These are phyloP conservation scores for Calamus simplicifolius DNA, from an alignment of 176 grass and related monocot species.

Conservation along the genomic window DNA sequence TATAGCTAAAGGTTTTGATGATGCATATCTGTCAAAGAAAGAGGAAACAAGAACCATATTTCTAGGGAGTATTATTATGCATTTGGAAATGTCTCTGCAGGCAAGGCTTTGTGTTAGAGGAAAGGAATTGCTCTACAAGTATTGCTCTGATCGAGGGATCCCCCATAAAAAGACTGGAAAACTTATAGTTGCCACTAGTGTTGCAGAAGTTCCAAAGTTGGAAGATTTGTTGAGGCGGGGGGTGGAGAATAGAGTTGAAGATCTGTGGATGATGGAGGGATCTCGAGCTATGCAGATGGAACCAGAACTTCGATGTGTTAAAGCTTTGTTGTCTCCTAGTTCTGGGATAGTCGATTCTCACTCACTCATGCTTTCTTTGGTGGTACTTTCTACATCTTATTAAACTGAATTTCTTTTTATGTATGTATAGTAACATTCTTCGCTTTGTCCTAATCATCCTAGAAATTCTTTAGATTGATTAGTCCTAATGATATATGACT, in stretches of 20 bases:
- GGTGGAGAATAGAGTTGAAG: conserved; percentile 56
- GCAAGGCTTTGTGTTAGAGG: conserved; percentile 71
- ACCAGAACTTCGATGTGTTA: conserved; percentile 72
- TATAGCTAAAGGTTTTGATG: no score
- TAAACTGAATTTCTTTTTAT: not conserved
- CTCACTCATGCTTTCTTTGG: conserved; percentile 80
- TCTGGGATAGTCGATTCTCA: conserved; percentile 92
- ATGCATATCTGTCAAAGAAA: no score
- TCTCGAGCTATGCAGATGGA: conserved; percentile 75
- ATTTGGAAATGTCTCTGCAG: conserved; percentile 23
- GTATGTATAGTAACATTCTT: no score
- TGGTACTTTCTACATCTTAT: conserved; percentile 43
- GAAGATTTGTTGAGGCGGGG: conserved; percentile 51
- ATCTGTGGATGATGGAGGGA: conserved; percentile 65
- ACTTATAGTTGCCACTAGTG: conserved; percentile 76
- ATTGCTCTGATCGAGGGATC: conserved; percentile 65
- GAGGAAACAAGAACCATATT: no score
- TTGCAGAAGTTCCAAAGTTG: conserved; percentile 56
- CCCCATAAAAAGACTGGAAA: conserved; percentile 72
- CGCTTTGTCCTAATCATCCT: no score
- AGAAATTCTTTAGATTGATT: no score
- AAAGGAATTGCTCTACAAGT: conserved; percentile 88
- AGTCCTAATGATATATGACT: no score
- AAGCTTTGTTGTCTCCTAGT: conserved; percentile 73
- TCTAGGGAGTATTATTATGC: no score